Base-by-base conservation (phyloP, 208 protist species). In the Angomonas ambiguus region DNA sequence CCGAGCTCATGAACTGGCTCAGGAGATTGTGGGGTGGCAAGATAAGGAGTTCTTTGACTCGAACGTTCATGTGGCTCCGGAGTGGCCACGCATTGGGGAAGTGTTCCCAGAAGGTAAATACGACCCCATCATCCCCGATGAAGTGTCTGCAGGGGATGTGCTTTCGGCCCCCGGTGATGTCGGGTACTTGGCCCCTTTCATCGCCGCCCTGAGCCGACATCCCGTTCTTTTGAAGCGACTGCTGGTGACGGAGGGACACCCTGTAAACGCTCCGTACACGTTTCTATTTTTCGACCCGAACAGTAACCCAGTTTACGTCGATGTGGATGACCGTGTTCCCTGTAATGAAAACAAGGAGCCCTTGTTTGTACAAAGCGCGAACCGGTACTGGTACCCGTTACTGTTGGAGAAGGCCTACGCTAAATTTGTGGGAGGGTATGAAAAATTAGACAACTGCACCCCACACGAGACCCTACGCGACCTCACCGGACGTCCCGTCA, bases 331-430 rank as follows among this genome's bases (percentile, higher is more conserved):
- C 64, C 86, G 89, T 58, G 71, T 95, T 25, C 89, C 89, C 33
- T 88, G 82, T 71, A 72, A 69, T 31, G 55, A 55, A 24, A 60
- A 73, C 41, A 51, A 51, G 41, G 62, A 79, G 65, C 83, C 89
- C 28, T 82, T 85, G 72, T 94, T 91, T 61, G 67, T 76, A 34
- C 83, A 77, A 34, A 67, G 81, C 10, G 77, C 85, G 13, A 67
- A 68, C 18, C 81, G 68, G 22, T 51, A 73, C 62, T 91, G 82
- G 82, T 96, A 82, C 35, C 88, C 91, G 30, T 65, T 94, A 38
- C 71, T 96, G 42, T 72, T 96, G 53, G 88, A 96, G 76, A 96
- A 96, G 75, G 91, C 91, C 16, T 96, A 96, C 61, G 91, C 91
- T 8, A 96, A 96, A 78, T 94, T 96, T 73, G 80, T 93, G 13